A percentile compares a stretch with the other conserved stretches of the same genome.
Conservation (phyloP, 257 asterid species). For the Verbascum thapsus region DNA sequence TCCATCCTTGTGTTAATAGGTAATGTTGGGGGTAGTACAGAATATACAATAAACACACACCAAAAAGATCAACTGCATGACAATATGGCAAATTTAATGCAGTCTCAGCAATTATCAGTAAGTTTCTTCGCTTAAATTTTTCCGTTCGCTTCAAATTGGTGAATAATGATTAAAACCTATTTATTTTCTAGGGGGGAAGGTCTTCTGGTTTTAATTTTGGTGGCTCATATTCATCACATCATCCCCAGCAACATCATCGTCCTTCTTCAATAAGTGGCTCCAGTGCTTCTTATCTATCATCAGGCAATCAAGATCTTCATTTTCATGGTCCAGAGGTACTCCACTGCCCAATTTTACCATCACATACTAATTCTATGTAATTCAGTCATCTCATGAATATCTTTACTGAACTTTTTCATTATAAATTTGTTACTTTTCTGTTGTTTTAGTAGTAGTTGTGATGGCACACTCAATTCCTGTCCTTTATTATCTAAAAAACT, state of each 20-base stretch:
- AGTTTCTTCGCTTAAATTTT: conserved; percentile 41
- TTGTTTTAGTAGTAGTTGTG: too few species aligned
- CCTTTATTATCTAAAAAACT: too few species aligned
- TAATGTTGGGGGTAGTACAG: conserved; percentile 57
- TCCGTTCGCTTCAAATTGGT: conserved; percentile 23
- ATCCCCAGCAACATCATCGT: conserved; percentile 81
- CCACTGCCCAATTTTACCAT: conserved; percentile 16
- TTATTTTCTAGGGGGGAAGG: conserved; percentile 67
- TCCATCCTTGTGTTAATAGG: conserved; percentile 33
- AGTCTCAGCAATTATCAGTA: conserved; percentile 75
- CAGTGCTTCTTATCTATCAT: conserved; percentile 59
- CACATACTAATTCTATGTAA: conserved; percentile 7
- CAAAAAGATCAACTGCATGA: conserved; percentile 85
- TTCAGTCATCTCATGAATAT: too few species aligned
- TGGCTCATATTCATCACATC: conserved; percentile 73
- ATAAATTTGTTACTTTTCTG: conserved; percentile 10
- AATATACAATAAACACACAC: conserved; percentile 58
- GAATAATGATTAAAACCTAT: conserved; percentile 30
- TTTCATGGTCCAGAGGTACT: conserved; percentile 75
- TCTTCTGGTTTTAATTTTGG: conserved; percentile 75
- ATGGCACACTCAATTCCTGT: too few species aligned
- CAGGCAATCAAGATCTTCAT: conserved; percentile 75
- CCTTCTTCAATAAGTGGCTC: conserved; percentile 65
- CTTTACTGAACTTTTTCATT: too few species aligned
- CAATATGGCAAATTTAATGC: conserved; percentile 64